These are phyloP conservation scores for Didymella exigua DNA, from an alignment of 2,329 filamentous ascomycete species.

Conservation along the genomic window DNA sequence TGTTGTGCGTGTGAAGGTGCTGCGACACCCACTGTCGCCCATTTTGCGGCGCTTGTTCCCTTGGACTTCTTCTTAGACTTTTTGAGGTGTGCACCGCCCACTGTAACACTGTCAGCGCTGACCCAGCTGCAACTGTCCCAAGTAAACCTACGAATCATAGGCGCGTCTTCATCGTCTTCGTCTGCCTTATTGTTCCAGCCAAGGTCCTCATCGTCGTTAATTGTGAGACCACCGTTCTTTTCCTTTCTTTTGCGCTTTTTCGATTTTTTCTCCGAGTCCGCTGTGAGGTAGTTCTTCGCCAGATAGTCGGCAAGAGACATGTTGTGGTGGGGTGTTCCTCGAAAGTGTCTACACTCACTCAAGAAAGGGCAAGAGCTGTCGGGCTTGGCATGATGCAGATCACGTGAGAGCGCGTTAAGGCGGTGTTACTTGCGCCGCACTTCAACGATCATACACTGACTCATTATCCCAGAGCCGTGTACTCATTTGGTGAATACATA, in stretches of 20 bases:
- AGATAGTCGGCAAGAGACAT: slow-evolving; percentile 83
- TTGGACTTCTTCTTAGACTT: slow-evolving; percentile 68
- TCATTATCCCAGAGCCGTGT: background rate
- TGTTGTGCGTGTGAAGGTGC: slow-evolving; percentile 59
- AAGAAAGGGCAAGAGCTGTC: slow-evolving; percentile 7
- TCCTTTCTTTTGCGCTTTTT: slow-evolving; percentile 60
- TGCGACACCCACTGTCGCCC: slow-evolving; percentile 71
- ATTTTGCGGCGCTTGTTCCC: slow-evolving; percentile 47
- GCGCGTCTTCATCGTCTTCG: slow-evolving; percentile 62
- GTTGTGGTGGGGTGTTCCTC: slow-evolving; percentile 13
- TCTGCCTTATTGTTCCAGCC: slow-evolving; percentile 58
- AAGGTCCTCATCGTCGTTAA: slow-evolving; percentile 60
- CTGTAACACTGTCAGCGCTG: slow-evolving; percentile 36
- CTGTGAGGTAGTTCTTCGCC: slow-evolving; percentile 85
- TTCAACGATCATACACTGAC: background rate
- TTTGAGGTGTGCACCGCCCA: slow-evolving; percentile 39
- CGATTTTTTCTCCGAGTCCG: slow-evolving; percentile 59
- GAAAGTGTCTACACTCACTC: background rate
- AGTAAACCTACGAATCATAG: slow-evolving; percentile 47
- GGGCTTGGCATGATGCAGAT: slow-evolving; percentile 15
- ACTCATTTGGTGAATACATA: background rate
- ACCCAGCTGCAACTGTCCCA: background rate
- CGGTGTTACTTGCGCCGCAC: slow-evolving; percentile 6
- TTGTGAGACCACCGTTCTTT: slow-evolving; percentile 51
- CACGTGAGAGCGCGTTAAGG: slow-evolving; percentile 36